A percentile compares a stretch with the other conserved stretches of the same genome.
phyloP scores from a whole-genome alignment of 495 filamentous ascomycete genomes.

The Podospora didyma region DNA sequence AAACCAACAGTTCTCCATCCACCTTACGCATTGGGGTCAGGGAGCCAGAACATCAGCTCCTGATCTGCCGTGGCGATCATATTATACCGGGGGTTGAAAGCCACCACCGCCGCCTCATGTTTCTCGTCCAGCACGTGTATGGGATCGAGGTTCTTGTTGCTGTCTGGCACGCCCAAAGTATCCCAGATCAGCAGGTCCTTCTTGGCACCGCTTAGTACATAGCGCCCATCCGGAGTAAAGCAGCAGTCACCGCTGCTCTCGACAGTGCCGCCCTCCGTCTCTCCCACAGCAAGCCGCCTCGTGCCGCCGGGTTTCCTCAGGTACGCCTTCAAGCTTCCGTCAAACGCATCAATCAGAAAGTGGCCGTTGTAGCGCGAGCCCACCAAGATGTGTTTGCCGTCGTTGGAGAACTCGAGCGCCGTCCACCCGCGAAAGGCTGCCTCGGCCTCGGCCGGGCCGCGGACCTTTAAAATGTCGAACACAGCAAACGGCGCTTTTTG shows the following conservation, averaged over 20 bases:
- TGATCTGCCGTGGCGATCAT: slow-evolving; percentile 84
- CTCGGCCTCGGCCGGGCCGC: slow-evolving; percentile 28
- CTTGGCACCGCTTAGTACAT: slow-evolving; percentile 73
- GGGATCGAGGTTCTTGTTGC: slow-evolving; percentile 62
- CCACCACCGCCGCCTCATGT: slow-evolving; percentile 67
- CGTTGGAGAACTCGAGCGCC: slow-evolving; percentile 87
- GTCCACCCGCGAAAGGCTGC: slow-evolving; percentile 64
- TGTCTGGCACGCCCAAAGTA: slow-evolving; percentile 49
- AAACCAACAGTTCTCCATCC: not conserved
- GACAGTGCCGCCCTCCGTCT: slow-evolving; percentile 27
- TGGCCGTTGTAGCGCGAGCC: slow-evolving; percentile 78
- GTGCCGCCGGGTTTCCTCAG: slow-evolving; percentile 43
- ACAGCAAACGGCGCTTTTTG: slow-evolving; percentile 83
- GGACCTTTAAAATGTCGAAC: slow-evolving; percentile 65
- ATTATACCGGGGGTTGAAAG: slow-evolving; percentile 86
- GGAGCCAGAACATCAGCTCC: slow-evolving; percentile 87
- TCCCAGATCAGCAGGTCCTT: slow-evolving; percentile 81
- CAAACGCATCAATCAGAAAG: slow-evolving; percentile 86
- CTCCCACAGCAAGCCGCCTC: slow-evolving; percentile 46
- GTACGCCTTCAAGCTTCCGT: slow-evolving; percentile 68
- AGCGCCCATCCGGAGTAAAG: slow-evolving; percentile 84
- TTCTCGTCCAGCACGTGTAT: slow-evolving; percentile 59
- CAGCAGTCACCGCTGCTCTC: slow-evolving; percentile 74
- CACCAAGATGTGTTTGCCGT: slow-evolving; percentile 81
- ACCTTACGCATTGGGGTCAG: slow-evolving; percentile 57